Evolutionary conservation across 169 alveolate genomes (phyloP), one percentile per base, ranked within the genome.

Genomic region (Cryptosporidium felis): DNA sequence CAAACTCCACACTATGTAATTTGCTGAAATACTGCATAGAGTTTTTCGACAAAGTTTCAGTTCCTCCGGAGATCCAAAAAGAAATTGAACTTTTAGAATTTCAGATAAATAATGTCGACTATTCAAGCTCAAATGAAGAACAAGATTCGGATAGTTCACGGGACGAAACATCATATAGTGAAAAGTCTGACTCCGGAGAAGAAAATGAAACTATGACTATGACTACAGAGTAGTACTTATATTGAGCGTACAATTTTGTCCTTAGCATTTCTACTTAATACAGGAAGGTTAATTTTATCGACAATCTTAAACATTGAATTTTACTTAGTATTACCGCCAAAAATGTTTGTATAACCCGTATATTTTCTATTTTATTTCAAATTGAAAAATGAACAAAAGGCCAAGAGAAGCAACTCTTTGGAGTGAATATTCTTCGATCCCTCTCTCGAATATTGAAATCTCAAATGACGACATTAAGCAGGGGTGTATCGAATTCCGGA

Each of bases 401-500:
- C 34, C 67, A 6, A 49, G 85, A 53, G 85, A 74, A 56, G n/a
- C 10, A 16, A n/a, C 28, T 4, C 30, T 40, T 38, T 74, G 67
- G 85, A 74, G 74, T 53, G 85, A 74, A 56, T 36, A 49, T 53
- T 49, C 85, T 21, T 53, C 85, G 0, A 74, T 74, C 36, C 42
- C 66, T 18, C 40, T 40, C 32, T 53, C 85, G 0, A 93, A 89
- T 49, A 91, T 92, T 10, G 96, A 94, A 56, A 96, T 96, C 18
- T 60, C 80, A 16, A 93, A 92, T 46, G 89, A 90, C 10, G 90
- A 62, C 28, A 89, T 94, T 47, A 92, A 91, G 62, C 93, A 92
- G 38, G 91, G 93, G 34, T 93, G 94, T 51, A 85, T 80, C 44
- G 80, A 92, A 30, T 94, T 94, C 82, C 92, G 92, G 65, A 88